Evolutionary conservation across 164 flowering plant species (phyloP).

Genomic region (Buxus sempervirens): DNA sequence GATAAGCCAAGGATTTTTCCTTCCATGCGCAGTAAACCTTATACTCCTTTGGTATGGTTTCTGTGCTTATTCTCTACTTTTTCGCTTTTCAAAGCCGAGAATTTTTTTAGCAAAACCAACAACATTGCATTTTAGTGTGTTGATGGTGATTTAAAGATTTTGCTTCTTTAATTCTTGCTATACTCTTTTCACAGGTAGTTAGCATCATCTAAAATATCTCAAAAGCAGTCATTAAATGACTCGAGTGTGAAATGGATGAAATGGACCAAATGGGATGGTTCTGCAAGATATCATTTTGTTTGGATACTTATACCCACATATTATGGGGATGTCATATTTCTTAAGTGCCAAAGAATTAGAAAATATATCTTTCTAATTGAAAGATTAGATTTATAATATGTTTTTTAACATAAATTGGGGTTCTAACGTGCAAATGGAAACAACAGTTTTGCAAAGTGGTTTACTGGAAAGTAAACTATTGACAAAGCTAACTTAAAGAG

Average conservation of each 20-base stretch:
- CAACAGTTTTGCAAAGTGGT: too few relatives aligned
- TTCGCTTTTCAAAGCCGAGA: not conserved
- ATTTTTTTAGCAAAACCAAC: not conserved
- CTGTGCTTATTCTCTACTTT: not conserved
- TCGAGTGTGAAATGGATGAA: not conserved
- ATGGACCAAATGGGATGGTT: not conserved
- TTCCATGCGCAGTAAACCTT: constrained; percentile 71
- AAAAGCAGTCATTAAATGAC: not conserved
- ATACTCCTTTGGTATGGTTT: constrained; percentile 63
- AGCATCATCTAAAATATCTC: not conserved
- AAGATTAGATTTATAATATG: too few relatives aligned
- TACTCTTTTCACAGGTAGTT: not conserved
- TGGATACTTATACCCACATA: too few relatives aligned
- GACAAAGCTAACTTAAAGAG: too few relatives aligned
- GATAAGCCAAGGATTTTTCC: constrained; percentile 86
- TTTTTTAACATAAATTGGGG: too few relatives aligned
- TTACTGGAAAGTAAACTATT: too few relatives aligned
- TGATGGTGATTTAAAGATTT: not conserved
- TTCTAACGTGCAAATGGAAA: too few relatives aligned
- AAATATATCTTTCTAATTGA: too few relatives aligned
- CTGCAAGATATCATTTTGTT: too few relatives aligned
- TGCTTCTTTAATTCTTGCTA: not conserved
- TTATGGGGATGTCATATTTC: too few relatives aligned
- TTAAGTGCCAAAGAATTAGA: too few relatives aligned
- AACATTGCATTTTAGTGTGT: not conserved